Evolutionary conservation across 2,329 filamentous ascomycete genomes (phyloP), one percentile per base, ranked within the genome.

Genomic region (Talaromyces rugulosus): DNA sequence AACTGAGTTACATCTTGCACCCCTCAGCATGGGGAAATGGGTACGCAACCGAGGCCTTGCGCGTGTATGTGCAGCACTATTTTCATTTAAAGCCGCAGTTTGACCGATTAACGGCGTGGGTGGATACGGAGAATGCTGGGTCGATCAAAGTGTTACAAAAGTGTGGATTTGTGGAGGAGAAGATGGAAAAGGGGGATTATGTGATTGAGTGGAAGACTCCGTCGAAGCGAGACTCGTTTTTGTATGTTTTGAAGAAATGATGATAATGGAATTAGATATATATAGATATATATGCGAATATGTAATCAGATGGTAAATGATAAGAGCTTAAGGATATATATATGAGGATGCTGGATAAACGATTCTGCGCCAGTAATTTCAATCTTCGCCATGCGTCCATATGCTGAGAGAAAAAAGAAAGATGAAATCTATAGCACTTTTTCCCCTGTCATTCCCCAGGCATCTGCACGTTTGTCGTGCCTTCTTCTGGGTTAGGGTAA

Each of bases 401-500:
- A 53, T 33, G 50, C 50, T 6, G 50, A 53, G 28, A 47, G 4
- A 12, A 47, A 23, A 23, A 18, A 2, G 5, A 7, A 47, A 47
- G 23, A 47, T 47, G 8, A 18, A 27, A 27, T 23, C n/a, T 8
- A 27, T 12, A 47, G 18, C 8, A 47, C 11, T 47, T 47, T 47
- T 47, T 27, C 4, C 6, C 28, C 1, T 18, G 0, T 31, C 30
- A 53, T 33, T 53, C 30, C 11, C 27, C 50, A 36, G 54, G 54
- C 14, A 56, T 23, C n/a, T 40, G 31, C 54, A 56, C 54, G 36
- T 56, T 56, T 28, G 54, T 56, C 33, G 54, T 61, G 36, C 59
- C 66, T 34, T 70, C 62, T 7, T 74, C 66, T 27, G 83, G 82
- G 64, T 83, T 78, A 2, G 85, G 86, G 71, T 87, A 88, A 70